A percentile compares a stretch with the other conserved stretches of the same genome.
Conservation (phyloP, 164 flowering plant species). For the Kingdonia uniflora region DNA sequence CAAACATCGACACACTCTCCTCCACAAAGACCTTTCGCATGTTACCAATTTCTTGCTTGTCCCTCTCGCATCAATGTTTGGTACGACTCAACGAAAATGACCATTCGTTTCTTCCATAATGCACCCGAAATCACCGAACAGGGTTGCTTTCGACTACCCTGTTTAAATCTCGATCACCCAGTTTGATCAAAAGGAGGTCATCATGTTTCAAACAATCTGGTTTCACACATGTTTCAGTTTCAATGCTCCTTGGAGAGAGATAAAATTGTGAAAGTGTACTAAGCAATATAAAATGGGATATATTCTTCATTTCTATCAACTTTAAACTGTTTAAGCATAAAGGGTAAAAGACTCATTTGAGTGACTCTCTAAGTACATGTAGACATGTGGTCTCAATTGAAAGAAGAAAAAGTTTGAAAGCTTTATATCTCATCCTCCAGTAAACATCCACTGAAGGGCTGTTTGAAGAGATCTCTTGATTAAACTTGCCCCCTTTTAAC, state of each 20-base stretch:
- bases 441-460: background rate
- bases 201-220: background rate
- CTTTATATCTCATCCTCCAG: conserved; percentile 7
- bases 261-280: background rate
- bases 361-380: background rate
- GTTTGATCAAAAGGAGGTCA: background rate
- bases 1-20: background rate
- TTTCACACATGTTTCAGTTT: background rate
- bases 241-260: background rate
- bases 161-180: background rate
- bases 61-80: conserved; percentile 2
- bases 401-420: background rate
- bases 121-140: conserved; percentile 1
- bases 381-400: background rate
- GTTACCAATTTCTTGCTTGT: conserved; percentile 3
- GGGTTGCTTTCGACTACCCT: background rate
- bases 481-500: background rate
- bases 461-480: background rate
- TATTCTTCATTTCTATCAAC: background rate
- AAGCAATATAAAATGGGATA: background rate
- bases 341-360: background rate
- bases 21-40: background rate
- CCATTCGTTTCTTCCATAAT: conserved; percentile 2
- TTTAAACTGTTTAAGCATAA: conserved; percentile 6
- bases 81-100: conserved; percentile 12